A percentile compares a stretch with the other conserved stretches of the same genome.
These are phyloP conservation scores for Actinomortierella ambigua DNA, from an alignment of 371 early-diverging fungal genomes.

Conservation along the genomic window DNA sequence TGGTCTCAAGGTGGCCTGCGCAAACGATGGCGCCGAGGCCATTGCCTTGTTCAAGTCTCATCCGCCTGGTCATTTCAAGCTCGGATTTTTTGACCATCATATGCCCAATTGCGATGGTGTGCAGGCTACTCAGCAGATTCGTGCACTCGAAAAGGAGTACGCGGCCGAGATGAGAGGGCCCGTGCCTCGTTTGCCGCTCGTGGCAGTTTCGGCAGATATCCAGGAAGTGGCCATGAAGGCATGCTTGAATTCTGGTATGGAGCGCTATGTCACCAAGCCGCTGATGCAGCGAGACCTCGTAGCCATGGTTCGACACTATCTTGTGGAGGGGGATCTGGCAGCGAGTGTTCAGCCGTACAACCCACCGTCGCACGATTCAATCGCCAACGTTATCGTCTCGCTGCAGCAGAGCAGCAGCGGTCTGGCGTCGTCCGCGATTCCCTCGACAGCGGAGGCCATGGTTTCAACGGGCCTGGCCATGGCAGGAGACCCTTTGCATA, in stretches of 20 bases:
- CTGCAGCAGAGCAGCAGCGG: no score
- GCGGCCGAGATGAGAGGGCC: conserved; percentile 34
- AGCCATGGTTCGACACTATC: conserved; percentile 38
- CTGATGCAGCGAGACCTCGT: conserved; percentile 48
- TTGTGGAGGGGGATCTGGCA: conserved; percentile 33
- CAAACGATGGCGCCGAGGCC: conserved; percentile 42
- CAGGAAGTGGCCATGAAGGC: conserved; percentile 56
- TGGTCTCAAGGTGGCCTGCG: conserved; percentile 41
- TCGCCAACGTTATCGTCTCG: background rate
- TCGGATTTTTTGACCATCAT: conserved; percentile 46
- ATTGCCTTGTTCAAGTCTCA: conserved; percentile 30
- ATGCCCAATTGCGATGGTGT: conserved; percentile 57
- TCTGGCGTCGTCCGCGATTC: conserved; percentile 7
- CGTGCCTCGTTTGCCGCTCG: conserved; percentile 52
- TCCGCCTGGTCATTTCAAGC: conserved; percentile 35
- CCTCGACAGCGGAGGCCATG: conserved; percentile 36
- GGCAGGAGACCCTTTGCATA: no score
- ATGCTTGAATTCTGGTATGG: conserved; percentile 62
- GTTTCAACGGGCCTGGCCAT: conserved; percentile 16
- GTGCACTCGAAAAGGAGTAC: conserved; percentile 46
- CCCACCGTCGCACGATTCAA: conserved; percentile 21
- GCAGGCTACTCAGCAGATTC: conserved; percentile 62
- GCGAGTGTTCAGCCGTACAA: conserved; percentile 25
- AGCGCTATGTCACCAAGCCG: conserved; percentile 65
- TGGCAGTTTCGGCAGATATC: conserved; percentile 64